A percentile compares a stretch with the other conserved stretches of the same genome.
Evolutionary conservation across 306 rosid species (phyloP).

Genomic region (Coriaria nepalensis): DNA sequence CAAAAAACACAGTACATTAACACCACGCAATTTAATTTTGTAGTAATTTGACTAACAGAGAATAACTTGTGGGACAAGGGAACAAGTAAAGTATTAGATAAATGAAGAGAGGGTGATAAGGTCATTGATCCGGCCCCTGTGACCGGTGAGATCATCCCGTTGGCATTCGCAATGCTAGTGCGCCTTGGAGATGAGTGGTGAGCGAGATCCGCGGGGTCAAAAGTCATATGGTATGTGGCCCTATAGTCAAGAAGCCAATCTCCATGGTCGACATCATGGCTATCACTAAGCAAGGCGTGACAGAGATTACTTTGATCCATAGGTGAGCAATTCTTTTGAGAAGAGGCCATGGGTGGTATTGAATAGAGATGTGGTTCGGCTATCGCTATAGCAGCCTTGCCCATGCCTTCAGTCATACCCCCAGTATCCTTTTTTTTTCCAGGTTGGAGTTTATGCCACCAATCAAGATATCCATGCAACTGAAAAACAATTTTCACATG

Average conservation of each 20-base stretch:
- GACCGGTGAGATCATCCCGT: conserved; percentile 1
- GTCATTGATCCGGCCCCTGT: not conserved
- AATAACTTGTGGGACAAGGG: not conserved
- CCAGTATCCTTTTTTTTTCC: not conserved
- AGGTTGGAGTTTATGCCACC: conserved; percentile 4
- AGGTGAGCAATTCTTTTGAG: too few species aligned
- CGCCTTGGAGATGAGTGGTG: not conserved
- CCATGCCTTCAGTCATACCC: too few species aligned
- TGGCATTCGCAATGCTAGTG: not conserved
- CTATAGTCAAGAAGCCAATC: too few species aligned
- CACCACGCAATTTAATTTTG: not conserved
- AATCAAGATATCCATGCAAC: conserved; percentile 2
- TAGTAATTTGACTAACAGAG: not conserved
- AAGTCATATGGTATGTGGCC: too few species aligned
- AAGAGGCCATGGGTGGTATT: too few species aligned
- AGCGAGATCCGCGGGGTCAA: too few species aligned
- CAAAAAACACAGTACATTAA: conserved; percentile 1
- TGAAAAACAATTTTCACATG: conserved; percentile 3
- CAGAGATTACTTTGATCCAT: too few species aligned
- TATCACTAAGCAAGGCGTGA: too few species aligned
- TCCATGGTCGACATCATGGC: too few species aligned
- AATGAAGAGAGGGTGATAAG: not conserved
- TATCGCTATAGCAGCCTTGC: not conserved
- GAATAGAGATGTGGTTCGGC: too few species aligned
- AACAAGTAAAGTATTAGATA: conserved; percentile 4